phyloP scores from a whole-genome alignment of 257 asterid genomes.

The Apocynum venetum region DNA sequence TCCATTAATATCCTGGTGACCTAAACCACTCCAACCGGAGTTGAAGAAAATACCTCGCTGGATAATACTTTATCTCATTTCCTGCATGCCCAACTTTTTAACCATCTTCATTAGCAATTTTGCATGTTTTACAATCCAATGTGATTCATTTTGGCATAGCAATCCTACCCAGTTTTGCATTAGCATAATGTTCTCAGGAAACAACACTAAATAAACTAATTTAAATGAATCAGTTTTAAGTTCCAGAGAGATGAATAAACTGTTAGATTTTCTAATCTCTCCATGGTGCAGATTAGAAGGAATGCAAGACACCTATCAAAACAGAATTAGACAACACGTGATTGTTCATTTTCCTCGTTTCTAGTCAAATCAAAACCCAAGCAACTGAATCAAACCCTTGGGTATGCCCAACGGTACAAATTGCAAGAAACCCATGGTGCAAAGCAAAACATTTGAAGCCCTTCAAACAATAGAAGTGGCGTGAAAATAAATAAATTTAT shows the following conservation, averaged over 20 bases:
- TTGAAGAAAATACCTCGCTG: too few species aligned
- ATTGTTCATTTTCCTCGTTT: neutral
- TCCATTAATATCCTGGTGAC: too few species aligned
- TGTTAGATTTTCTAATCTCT: neutral
- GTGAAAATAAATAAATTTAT: neutral
- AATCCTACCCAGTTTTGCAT: too few species aligned
- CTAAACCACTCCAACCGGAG: too few species aligned
- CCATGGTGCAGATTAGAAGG: neutral
- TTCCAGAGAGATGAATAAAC: neutral
- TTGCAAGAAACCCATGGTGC: neutral
- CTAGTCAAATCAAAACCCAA: neutral
- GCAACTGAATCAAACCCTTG: neutral
- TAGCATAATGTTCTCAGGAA: too few species aligned
- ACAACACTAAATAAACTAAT: too few species aligned
- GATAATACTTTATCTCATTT: too few species aligned
- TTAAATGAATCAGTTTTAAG: neutral
- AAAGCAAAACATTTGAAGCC: neutral
- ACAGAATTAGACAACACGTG: neutral
- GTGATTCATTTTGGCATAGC: too few species aligned
- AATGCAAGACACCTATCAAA: neutral
- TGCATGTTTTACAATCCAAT: too few species aligned
- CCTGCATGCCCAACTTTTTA: too few species aligned
- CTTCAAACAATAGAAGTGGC: neutral
- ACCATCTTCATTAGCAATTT: too few species aligned
- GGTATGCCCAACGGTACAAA: neutral